Evolutionary conservation across 2,329 filamentous ascomycete genomes (phyloP), one percentile per base, ranked within the genome.

Genomic region (Hymenoscyphus infarciens): DNA sequence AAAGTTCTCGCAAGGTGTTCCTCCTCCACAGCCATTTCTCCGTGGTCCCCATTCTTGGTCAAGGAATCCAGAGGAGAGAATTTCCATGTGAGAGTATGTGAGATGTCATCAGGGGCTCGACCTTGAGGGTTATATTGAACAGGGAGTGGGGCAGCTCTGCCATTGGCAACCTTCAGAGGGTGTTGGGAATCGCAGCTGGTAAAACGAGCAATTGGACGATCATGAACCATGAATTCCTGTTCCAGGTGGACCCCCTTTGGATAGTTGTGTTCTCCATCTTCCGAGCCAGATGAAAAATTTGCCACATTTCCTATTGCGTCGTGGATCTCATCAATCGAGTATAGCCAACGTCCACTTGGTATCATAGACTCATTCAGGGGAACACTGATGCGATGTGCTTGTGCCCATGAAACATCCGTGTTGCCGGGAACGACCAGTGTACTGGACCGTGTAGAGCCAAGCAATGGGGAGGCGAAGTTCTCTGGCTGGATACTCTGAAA

Each of bases 401-500:
- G 86, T 16, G 91, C 92, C 95, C 95, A 98, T 0, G 89, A 87
- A 38, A 90, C 81, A 68, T 94, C 89, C 56, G 89, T 82, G 33
- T 85, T 81, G 45, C 79, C 82, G 13, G 82, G 77, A 52, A 80
- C 77, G 52, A 89, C 79, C 52, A 92, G 73, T 19, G 82, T 82
- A 22, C 82, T 82, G 1, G 83, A 81, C 29, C 79, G 80, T 57
- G 82, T 80, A 54, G 85, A 81, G 57, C 83, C 83, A n/a, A 89
- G 77, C 39, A 96, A 79, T 1, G 92, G 92, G 1, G 92, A 96
- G 2, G 84, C 81, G 71, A 93, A 88, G 39, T 91, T 90, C 57
- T 97, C 92, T 0, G 95, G 93, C 70, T 97, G 93, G 54, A 99
- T 86, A 71, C 91, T 97, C 76, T 98, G 93, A 70, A 96, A 94